These are phyloP conservation scores for Bacidia rubella DNA, from an alignment of 495 filamentous ascomycete genomes.

Conservation along the genomic window DNA sequence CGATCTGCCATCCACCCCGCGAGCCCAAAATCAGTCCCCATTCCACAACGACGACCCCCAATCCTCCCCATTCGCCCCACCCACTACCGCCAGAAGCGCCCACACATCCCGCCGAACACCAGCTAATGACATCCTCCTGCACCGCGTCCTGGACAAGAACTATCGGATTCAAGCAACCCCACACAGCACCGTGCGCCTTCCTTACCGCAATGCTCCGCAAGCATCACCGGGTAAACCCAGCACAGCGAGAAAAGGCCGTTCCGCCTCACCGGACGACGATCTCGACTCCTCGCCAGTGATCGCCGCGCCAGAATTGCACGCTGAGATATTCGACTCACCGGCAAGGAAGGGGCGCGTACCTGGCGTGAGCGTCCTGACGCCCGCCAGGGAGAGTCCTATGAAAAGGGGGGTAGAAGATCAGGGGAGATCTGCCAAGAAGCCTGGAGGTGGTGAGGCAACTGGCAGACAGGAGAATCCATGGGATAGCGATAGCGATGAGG, in stretches of 20 bases:
- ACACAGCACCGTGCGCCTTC: conserved; percentile 35
- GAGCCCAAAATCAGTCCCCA: conserved; percentile 20
- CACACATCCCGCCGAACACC: conserved; percentile 14
- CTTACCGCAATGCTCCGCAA: conserved; percentile 14
- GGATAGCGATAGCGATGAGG: conserved; percentile 49
- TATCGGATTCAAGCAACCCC: conserved; percentile 90
- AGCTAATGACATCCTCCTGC: conserved; percentile 56
- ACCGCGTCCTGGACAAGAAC: conserved; percentile 81
- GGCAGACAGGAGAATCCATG: conserved; percentile 39
- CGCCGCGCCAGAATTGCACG: conserved; percentile 65
- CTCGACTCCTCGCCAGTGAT: conserved; percentile 66
- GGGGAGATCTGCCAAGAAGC: conserved; percentile 17
- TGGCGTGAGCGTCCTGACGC: conserved; percentile 68
- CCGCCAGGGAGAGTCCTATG: conserved; percentile 18
- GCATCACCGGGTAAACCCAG: conserved; percentile 20
- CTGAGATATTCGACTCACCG: conserved; percentile 54
- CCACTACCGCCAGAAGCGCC: conserved; percentile 20
- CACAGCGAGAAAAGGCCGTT: conserved; percentile 24
- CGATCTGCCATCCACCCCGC: conserved; percentile 33
- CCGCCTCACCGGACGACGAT: conserved; percentile 32
- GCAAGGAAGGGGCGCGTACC: conserved; percentile 26
- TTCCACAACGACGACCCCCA: conserved; percentile 22
- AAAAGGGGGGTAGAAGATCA: conserved; percentile 21
- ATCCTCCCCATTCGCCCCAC: conserved; percentile 40
- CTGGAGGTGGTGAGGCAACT: conserved; percentile 12